Conservation (phyloP, 306 rosid genomes). For the Quercus parvula region DNA sequence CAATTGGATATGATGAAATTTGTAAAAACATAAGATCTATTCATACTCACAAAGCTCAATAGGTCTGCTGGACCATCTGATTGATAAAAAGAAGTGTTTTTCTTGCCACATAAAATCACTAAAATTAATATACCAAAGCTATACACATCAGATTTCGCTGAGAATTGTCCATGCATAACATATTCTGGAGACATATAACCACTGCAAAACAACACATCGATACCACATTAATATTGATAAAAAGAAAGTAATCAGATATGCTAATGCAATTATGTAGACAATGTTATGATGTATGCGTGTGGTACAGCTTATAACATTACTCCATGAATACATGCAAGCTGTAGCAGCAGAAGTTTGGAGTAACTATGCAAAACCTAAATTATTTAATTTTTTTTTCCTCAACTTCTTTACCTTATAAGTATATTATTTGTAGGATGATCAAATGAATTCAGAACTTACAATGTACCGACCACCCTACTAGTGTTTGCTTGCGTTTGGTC, state of each 20-base stretch:
- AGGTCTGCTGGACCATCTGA: slow-evolving; percentile 26
- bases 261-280: too few species aligned
- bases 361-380: too few species aligned
- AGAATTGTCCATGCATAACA: slow-evolving; percentile 35
- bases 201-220: neutral
- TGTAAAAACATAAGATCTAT: neutral
- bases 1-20: too few species aligned
- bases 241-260: neutral
- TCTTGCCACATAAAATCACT: slow-evolving; percentile 29
- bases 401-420: too few species aligned
- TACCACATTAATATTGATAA: neutral
- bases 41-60: slow-evolving; percentile 28
- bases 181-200: slow-evolving; percentile 50
- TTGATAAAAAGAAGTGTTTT: slow-evolving; percentile 5
- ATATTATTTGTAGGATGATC: too few species aligned
- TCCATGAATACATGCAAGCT: too few species aligned
- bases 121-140: slow-evolving; percentile 40
- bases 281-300: too few species aligned
- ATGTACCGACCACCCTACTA: slow-evolving; percentile 43
- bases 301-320: too few species aligned
- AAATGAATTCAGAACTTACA: slow-evolving; percentile 21
- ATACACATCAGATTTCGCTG: slow-evolving; percentile 27
- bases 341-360: too few species aligned
- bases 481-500: slow-evolving; percentile 41
- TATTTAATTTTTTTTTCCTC: too few species aligned